phyloP scores from a whole-genome alignment of 345 rosid species.

The Tarenaya hassleriana region DNA sequence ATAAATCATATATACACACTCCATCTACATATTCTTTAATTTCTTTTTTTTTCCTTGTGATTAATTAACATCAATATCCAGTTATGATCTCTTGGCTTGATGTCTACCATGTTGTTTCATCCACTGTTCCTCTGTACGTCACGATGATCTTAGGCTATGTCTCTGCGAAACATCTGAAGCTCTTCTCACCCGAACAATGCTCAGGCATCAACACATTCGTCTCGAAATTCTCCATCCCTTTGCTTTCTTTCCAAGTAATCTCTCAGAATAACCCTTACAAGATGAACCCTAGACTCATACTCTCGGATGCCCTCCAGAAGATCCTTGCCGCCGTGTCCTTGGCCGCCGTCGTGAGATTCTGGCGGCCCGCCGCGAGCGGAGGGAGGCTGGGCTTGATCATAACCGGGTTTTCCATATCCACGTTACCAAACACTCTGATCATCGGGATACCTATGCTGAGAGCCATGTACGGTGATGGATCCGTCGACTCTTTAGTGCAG shows the following conservation, averaged over 20 bases:
- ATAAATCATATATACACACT: constrained; percentile 11
- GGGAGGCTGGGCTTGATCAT: constrained; percentile 55
- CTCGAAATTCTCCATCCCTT: constrained; percentile 75
- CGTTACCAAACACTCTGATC: constrained; percentile 78
- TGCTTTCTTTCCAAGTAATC: constrained; percentile 70
- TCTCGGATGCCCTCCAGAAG: constrained; percentile 64
- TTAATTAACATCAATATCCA: too few relatives aligned
- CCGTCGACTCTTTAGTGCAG: constrained; percentile 54
- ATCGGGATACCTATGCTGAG: constrained; percentile 69
- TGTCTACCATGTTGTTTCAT: constrained; percentile 69
- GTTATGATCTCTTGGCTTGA: constrained; percentile 55
- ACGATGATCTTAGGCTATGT: constrained; percentile 65
- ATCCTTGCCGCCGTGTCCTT: constrained; percentile 40
- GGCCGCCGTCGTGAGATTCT: constrained; percentile 35
- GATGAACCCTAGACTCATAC: constrained; percentile 61
- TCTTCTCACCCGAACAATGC: constrained; percentile 80
- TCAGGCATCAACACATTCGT: constrained; percentile 88
- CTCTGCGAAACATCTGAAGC: constrained; percentile 57
- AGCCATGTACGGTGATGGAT: constrained; percentile 67
- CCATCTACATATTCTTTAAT: constrained; percentile 14
- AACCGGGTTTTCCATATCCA: constrained; percentile 62
- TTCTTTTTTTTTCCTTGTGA: constrained; percentile 1
- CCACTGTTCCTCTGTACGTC: constrained; percentile 74
- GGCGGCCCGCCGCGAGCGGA: constrained; percentile 32
- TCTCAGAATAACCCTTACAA: constrained; percentile 61